Evolutionary conservation across 2,329 filamentous ascomycete species (phyloP).

Genomic region (Nakataea oryzae): DNA sequence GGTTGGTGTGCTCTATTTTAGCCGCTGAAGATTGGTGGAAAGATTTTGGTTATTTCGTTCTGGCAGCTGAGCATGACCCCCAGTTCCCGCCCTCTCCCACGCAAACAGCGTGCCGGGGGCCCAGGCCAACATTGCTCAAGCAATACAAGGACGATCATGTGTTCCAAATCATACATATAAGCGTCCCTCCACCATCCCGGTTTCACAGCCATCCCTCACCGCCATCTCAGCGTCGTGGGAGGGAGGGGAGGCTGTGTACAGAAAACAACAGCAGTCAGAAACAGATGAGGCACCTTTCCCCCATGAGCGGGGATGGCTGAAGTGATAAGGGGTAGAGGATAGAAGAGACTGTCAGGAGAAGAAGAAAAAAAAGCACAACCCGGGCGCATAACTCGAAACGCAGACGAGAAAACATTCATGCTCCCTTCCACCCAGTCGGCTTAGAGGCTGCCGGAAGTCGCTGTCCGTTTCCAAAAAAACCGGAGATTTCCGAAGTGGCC

Average conservation of each 20-base stretch:
- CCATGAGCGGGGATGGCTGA: background rate
- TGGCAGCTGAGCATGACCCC: background rate
- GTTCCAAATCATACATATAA: background rate
- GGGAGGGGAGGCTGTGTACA: background rate
- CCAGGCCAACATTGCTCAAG: background rate
- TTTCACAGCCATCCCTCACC: background rate
- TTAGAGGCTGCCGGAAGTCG: background rate
- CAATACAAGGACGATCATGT: background rate
- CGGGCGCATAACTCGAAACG: background rate
- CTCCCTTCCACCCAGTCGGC: background rate
- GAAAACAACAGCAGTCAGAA: background rate
- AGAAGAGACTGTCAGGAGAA: background rate
- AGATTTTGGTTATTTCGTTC: background rate
- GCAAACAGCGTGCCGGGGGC: too few species aligned
- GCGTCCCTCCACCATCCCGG: background rate
- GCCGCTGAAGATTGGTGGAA: background rate
- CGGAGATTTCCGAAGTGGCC: background rate
- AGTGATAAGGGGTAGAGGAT: background rate
- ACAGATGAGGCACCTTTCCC: background rate
- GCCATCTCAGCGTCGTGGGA: background rate
- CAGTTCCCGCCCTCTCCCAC: too few species aligned
- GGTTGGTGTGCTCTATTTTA: background rate
- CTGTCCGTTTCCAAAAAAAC: background rate
- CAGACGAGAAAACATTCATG: background rate
- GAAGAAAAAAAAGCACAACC: background rate